Evolutionary conservation across 176 grass and related monocot species (phyloP).

Genomic region (Luzula sylvatica): DNA sequence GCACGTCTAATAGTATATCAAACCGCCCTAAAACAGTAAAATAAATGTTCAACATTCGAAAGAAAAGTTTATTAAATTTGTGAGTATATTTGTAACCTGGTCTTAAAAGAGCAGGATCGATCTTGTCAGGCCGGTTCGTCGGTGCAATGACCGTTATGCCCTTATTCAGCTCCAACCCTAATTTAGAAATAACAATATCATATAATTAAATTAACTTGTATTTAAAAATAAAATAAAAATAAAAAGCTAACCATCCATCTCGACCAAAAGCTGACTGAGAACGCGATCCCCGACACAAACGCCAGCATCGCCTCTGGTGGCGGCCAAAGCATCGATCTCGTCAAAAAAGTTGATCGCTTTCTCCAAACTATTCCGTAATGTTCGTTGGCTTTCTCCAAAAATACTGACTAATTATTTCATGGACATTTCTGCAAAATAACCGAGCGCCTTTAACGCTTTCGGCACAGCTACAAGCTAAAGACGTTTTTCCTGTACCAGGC

Average conservation of each 20-base stretch:
- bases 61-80: background rate
- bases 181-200: slow-evolving; percentile 19
- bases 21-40: slow-evolving; percentile 52
- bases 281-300: slow-evolving; percentile 73
- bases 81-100: slow-evolving; percentile 42
- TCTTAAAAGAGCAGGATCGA: slow-evolving; percentile 76
- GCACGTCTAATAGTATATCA: slow-evolving; percentile 80
- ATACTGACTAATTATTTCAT: slow-evolving; percentile 84
- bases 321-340: slow-evolving; percentile 92
- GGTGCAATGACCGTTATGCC: slow-evolving; percentile 82
- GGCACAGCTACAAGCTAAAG: slow-evolving; percentile 65
- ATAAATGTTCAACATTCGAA: background rate
- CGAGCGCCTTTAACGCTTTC: slow-evolving; percentile 38
- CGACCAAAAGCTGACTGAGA: slow-evolving; percentile 68
- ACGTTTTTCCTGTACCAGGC: slow-evolving; percentile 96
- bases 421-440: slow-evolving; percentile 74
- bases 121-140: slow-evolving; percentile 95
- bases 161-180: slow-evolving; percentile 66
- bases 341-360: slow-evolving; percentile 92
- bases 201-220: too few relatives aligned
- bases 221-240: slow-evolving; percentile 11
- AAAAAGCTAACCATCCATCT: slow-evolving; percentile 82
- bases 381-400: slow-evolving; percentile 77
- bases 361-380: slow-evolving; percentile 57
- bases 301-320: slow-evolving; percentile 62